phyloP scores from a whole-genome alignment of 148 eudicot genomes.

The Silene latifolia region DNA sequence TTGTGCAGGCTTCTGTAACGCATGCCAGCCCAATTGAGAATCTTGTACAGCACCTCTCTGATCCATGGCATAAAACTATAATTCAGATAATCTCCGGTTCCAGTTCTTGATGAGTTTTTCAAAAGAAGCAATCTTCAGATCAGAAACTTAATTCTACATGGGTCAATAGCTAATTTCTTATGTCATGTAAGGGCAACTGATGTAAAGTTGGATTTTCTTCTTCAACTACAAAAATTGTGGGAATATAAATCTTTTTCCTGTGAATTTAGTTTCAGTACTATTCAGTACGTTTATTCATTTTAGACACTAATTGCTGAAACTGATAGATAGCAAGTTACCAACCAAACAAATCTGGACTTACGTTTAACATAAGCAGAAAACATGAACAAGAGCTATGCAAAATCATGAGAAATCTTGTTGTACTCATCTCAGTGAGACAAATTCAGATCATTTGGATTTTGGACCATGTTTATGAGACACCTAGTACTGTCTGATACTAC shows the following conservation, averaged over 20 bases:
- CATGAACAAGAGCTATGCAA: no score
- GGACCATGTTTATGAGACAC: no score
- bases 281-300: no score
- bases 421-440: no score
- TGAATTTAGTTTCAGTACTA: neutral
- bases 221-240: neutral
- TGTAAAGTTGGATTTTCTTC: neutral
- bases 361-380: no score
- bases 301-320: neutral
- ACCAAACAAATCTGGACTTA: no score
- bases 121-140: neutral
- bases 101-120: conserved; percentile 18
- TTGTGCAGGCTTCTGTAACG: conserved; percentile 80
- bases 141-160: neutral
- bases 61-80: conserved; percentile 86
- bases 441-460: no score
- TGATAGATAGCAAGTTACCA: neutral
- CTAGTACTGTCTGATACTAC: no score
- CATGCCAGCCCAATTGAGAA: conserved; percentile 76
- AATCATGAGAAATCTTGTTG: no score
- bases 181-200: neutral
- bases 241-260: neutral
- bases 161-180: no score
- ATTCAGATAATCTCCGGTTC: conserved; percentile 52
- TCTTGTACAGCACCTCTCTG: conserved; percentile 71